phyloP scores from a whole-genome alignment of 2,329 filamentous ascomycete genomes.

The Alternaria gaisen region DNA sequence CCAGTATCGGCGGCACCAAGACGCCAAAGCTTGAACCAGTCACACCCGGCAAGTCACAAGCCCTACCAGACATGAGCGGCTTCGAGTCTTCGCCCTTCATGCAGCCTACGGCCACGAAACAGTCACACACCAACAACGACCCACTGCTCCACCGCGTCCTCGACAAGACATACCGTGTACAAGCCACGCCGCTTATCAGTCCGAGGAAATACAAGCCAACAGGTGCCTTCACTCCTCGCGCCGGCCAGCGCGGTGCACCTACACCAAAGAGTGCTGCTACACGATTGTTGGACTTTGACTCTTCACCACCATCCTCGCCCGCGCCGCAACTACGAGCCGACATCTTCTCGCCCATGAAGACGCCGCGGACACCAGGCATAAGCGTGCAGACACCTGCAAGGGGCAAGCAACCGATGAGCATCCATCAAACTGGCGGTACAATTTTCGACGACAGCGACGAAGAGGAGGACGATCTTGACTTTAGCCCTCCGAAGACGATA shows the following conservation, averaged over 20 bases:
- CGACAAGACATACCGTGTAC: slow-evolving; percentile 93
- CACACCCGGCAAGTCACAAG: slow-evolving; percentile 48
- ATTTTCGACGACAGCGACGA: slow-evolving; percentile 80
- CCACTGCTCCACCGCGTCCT: slow-evolving; percentile 89
- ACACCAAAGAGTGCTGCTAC: slow-evolving; percentile 35
- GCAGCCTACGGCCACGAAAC: slow-evolving; percentile 51
- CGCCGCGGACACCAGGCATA: slow-evolving; percentile 77
- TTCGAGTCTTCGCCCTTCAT: slow-evolving; percentile 62
- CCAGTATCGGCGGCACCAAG: slow-evolving; percentile 63
- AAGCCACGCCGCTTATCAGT: slow-evolving; percentile 87
- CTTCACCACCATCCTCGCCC: slow-evolving; percentile 63
- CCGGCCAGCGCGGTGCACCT: slow-evolving; percentile 39
- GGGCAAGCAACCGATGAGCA: slow-evolving; percentile 56
- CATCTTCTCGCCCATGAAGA: slow-evolving; percentile 78
- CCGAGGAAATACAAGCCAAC: slow-evolving; percentile 56
- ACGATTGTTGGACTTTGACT: slow-evolving; percentile 44
- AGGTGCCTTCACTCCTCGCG: slow-evolving; percentile 49
- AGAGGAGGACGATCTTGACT: slow-evolving; percentile 63
- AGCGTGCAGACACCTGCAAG: slow-evolving; percentile 79
- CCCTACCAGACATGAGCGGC: slow-evolving; percentile 54
- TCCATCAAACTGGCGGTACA: slow-evolving; percentile 51
- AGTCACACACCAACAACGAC: slow-evolving; percentile 63
- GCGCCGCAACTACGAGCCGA: slow-evolving; percentile 85
- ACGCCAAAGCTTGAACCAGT: slow-evolving; percentile 44
- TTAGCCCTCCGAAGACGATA: slow-evolving; percentile 93